Conservation (phyloP, 1,284 basidiomycete genomes). For the Bjerkandera adusta region DNA sequence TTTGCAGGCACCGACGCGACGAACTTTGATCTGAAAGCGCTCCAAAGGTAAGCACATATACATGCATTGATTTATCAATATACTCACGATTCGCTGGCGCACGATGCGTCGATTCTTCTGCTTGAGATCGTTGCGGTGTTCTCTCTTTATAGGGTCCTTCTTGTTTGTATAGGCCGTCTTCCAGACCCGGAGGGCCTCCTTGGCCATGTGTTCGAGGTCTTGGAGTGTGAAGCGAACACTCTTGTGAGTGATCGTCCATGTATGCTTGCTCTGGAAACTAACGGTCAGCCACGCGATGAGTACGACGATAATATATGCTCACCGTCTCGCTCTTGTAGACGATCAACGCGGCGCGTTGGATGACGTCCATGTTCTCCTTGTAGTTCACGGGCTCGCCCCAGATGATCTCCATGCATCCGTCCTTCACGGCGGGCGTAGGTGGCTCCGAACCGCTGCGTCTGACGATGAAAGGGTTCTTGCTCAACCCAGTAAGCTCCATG, state of each 20-base stretch:
- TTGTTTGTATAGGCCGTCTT: background rate
- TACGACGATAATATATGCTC: background rate
- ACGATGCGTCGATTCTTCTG: background rate
- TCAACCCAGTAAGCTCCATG: background rate
- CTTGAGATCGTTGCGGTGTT: background rate
- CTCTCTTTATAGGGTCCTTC: background rate
- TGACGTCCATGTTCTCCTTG: background rate
- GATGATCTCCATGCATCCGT: background rate
- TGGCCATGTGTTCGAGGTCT: background rate
- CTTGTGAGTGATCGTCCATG: background rate
- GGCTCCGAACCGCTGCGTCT: background rate
- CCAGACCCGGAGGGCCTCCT: background rate
- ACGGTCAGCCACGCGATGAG: background rate
- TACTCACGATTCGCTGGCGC: slow-evolving; percentile 1
- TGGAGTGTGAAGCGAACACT: background rate
- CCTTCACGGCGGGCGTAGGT: background rate
- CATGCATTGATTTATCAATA: background rate
- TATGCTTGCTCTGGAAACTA: background rate
- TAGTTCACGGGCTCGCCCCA: background rate
- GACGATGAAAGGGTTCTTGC: slow-evolving; percentile 1
- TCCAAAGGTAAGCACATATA: background rate
- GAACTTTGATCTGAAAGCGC: background rate
- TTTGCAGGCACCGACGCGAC: background rate
- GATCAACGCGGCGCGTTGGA: background rate
- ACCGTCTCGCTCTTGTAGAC: background rate